phyloP scores from a whole-genome alignment of 139 green algal species.

The Penium margaritaceum region DNA sequence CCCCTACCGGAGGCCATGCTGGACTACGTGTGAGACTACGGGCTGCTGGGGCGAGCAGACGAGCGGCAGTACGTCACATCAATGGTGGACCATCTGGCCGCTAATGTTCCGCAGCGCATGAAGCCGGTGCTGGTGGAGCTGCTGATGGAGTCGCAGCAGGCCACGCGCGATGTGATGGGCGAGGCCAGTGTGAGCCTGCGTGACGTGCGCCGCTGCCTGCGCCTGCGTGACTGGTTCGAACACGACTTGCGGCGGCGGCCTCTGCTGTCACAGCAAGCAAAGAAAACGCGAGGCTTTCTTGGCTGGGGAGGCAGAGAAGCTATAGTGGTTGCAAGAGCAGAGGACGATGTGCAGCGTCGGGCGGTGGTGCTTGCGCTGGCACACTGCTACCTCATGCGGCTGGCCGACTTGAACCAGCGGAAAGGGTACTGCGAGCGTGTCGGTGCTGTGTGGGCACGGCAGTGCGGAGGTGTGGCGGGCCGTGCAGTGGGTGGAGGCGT shows the following conservation, averaged over 20 bases:
- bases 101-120: no score
- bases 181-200: conserved; percentile 34
- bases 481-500: no score
- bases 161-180: neutral
- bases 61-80: conserved; percentile 41
- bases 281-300: no score
- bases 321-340: no score
- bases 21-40: conserved; percentile 47
- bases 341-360: conserved; percentile 16
- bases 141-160: conserved; percentile 32
- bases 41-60: conserved; percentile 9
- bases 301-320: no score
- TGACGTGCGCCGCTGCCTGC: conserved; percentile 38
- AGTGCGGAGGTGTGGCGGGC: no score
- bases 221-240: conserved; percentile 26
- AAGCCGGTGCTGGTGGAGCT: conserved; percentile 41
- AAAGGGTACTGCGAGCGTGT: no score
- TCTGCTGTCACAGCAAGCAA: no score
- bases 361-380: conserved; percentile 27
- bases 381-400: conserved; percentile 36
- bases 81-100: conserved; percentile 19
- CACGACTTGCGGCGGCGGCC: conserved; percentile 2
- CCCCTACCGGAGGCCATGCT: conserved; percentile 45
- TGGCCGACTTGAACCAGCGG: conserved; percentile 3
- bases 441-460: no score